phyloP scores from a whole-genome alignment of 371 early-diverging fungal species.

The Catenaria anguillulae region DNA sequence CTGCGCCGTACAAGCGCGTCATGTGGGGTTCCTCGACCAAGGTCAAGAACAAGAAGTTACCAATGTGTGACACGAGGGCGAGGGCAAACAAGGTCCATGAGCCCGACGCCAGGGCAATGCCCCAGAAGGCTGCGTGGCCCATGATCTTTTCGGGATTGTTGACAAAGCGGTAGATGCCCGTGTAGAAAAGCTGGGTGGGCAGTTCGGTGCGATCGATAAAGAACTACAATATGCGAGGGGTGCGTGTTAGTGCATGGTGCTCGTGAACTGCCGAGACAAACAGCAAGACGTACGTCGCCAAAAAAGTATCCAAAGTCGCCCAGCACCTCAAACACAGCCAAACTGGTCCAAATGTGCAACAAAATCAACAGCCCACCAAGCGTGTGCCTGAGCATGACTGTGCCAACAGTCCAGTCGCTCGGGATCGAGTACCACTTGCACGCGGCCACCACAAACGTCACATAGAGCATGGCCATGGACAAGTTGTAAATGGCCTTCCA shows the following conservation, averaged over 20 bases:
- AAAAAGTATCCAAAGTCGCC: constrained; percentile 88
- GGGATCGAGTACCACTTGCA: constrained; percentile 56
- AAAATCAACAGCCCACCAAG: constrained; percentile 56
- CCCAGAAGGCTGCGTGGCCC: constrained; percentile 79
- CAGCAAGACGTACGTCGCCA: constrained; percentile 17
- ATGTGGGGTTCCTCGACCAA: constrained; percentile 78
- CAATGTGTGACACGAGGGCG: constrained; percentile 62
- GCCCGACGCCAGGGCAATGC: constrained; percentile 64
- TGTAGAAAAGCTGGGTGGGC: constrained; percentile 46
- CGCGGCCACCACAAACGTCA: constrained; percentile 60
- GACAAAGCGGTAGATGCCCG: constrained; percentile 67
- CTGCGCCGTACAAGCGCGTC: constrained; percentile 61
- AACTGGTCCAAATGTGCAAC: constrained; percentile 71
- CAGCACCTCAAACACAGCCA: constrained; percentile 69
- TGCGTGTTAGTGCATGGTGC: no score
- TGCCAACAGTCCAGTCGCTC: constrained; percentile 49
- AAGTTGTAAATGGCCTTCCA: constrained; percentile 91
- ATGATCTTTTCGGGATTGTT: constrained; percentile 84
- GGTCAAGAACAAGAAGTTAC: constrained; percentile 56
- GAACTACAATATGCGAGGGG: background rate
- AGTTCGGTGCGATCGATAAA: constrained; percentile 48
- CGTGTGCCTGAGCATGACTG: constrained; percentile 52
- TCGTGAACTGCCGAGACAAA: constrained; percentile 17
- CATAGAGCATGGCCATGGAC: constrained; percentile 70
- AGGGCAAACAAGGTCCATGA: constrained; percentile 58